Percentiles rank a stretch among this genome's conserved stretches.
phyloP scores from a whole-genome alignment of 2,329 filamentous ascomycete species.

The Hansfordia pulvinata region DNA sequence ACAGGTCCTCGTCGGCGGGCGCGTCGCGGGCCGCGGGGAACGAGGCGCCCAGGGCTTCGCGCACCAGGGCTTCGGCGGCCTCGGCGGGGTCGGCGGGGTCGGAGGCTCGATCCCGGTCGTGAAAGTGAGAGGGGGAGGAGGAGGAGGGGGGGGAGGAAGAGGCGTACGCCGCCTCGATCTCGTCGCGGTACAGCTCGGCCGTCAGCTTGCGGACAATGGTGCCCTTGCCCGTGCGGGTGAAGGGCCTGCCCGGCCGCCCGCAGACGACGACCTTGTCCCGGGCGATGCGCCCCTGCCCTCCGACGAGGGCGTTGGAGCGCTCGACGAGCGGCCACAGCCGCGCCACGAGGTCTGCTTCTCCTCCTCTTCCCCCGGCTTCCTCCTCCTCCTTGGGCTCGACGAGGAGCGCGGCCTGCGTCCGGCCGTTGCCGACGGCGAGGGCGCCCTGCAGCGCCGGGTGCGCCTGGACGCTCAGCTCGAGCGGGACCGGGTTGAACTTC shows the following conservation, averaged over 20 bases:
- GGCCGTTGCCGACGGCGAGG: slow-evolving; percentile 15
- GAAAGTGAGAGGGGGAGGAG: no score
- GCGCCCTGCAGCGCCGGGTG: slow-evolving; percentile 17
- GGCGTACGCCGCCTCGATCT: slow-evolving; percentile 31
- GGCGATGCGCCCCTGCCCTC: slow-evolving; percentile 25
- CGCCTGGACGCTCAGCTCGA: slow-evolving; percentile 21
- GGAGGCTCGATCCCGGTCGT: no score
- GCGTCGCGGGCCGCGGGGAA: slow-evolving; percentile 7
- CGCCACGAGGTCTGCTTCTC: slow-evolving; percentile 16
- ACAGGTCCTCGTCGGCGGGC: slow-evolving; percentile 11
- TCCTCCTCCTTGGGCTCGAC: slow-evolving; percentile 12
- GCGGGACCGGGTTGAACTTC: slow-evolving; percentile 26
- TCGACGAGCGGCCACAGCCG: slow-evolving; percentile 29
- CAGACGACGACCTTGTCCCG: slow-evolving; percentile 26
- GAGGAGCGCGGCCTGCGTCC: slow-evolving; percentile 13
- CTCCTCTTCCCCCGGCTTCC: not conserved
- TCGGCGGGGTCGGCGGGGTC: slow-evolving; percentile 7
- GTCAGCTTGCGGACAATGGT: slow-evolving; percentile 27
- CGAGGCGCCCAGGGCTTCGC: slow-evolving; percentile 7
- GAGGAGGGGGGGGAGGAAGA: slow-evolving; percentile 8
- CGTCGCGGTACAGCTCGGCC: slow-evolving; percentile 22
- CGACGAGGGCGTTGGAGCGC: slow-evolving; percentile 23
- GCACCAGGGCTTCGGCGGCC: slow-evolving; percentile 8
- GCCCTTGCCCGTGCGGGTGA: slow-evolving; percentile 29
- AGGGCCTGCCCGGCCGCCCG: slow-evolving; percentile 24